Evolutionary conservation across 2,329 filamentous ascomycete species (phyloP), one percentile per base, ranked within the genome.

Genomic region (Beauveria rudraprayagi): DNA sequence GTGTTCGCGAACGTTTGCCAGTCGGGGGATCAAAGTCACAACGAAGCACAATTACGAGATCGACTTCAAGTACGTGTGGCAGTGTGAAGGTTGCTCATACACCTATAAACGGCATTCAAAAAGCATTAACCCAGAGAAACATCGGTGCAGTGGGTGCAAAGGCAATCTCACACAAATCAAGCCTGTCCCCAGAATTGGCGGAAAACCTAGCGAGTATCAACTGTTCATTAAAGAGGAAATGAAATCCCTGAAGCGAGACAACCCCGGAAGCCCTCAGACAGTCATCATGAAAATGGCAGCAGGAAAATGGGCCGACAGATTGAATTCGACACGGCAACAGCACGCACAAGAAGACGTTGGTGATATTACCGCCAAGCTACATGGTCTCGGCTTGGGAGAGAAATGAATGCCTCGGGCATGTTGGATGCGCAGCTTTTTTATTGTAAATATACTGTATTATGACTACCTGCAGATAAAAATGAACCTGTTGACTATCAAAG

Each of bases 11-110:
- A 79, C 78, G 0, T 90, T 92, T 66, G 80, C 77, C 2, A 70
- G 81, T 52, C 78, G 84, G 3, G 87, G 84, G 4, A 82, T 97
- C 48, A 76, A 87, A 40, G 91, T 97, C 22, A 96, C 92, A 1
- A 97, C 92, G 0, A 95, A 90, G 70, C 93, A 99, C 73, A 83
- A 79, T 37, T 99, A 97, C 72, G 83, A 87, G 55, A 97, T 97
- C 68, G 88, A 92, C 67, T 96, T 91, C 77, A 95, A 93, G 76
- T 99, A 93, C 70, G 76, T 92, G 22, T 97, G 94, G 93, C 78
- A 82, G 47, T 97, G 93, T 71, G 76, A 67, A 19, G 76, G 70
- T 3, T 97, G 94, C 70, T 81, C 78, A 0, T 75, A 82, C 37
- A 87, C 90, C 70, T 95, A 89, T 72, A 90, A 92, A 69, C 80